These are phyloP conservation scores for Cystobasidium tubakii DNA, from an alignment of 768 basidiomycete genomes.

Conservation along the genomic window DNA sequence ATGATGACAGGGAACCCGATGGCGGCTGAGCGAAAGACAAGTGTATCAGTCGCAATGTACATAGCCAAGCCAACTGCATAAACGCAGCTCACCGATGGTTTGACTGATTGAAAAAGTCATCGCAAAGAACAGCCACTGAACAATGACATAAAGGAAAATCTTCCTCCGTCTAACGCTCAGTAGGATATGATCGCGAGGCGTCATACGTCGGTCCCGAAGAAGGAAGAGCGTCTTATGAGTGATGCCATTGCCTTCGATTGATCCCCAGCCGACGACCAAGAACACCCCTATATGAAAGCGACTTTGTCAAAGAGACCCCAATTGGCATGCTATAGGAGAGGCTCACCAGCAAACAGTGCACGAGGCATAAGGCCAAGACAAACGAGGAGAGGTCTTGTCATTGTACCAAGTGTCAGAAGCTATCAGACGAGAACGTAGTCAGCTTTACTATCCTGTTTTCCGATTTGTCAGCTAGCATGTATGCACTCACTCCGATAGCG, in stretches of 20 bases:
- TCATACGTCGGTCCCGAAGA: constrained; percentile 64
- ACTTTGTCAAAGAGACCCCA: constrained; percentile 47
- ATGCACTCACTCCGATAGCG: constrained; percentile 67
- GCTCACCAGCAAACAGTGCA: constrained; percentile 50
- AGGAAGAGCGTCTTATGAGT: constrained; percentile 74
- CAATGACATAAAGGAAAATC: constrained; percentile 63
- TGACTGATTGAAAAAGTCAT: constrained; percentile 86
- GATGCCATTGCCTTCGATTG: constrained; percentile 73
- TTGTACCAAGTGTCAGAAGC: constrained; percentile 58
- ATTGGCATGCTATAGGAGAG: constrained; percentile 22
- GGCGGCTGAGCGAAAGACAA: constrained; percentile 56
- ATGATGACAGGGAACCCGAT: constrained; percentile 89
- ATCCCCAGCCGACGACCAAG: constrained; percentile 68
- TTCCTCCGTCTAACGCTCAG: constrained; percentile 66
- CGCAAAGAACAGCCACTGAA: constrained; percentile 78
- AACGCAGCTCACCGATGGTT: constrained; percentile 63
- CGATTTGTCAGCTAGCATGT: background rate
- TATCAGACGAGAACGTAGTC: background rate
- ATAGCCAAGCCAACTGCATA: background rate
- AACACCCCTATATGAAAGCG: constrained; percentile 24
- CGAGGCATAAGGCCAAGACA: constrained; percentile 72
- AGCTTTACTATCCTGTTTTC: background rate
- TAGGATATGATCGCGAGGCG: constrained; percentile 62
- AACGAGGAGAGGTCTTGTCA: constrained; percentile 75
- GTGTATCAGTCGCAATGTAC: no score